phyloP scores from a whole-genome alignment of 2,329 filamentous ascomycete genomes.

The Lachnellula suecica region DNA sequence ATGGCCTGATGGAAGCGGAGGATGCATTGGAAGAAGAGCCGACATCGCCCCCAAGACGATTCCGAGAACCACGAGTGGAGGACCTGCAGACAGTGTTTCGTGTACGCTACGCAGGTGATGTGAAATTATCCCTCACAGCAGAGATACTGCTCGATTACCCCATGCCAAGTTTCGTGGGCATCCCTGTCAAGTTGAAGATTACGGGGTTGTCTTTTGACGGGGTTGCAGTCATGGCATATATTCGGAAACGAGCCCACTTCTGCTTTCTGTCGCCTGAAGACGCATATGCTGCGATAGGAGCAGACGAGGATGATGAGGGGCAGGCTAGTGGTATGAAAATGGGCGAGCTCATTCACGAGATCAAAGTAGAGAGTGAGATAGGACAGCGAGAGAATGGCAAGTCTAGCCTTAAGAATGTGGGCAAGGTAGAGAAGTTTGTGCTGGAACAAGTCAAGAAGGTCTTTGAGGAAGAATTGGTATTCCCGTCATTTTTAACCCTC shows the following conservation, averaged over 20 bases:
- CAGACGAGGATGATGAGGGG: constrained; percentile 21
- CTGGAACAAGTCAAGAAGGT: constrained; percentile 94
- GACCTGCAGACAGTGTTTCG: constrained; percentile 93
- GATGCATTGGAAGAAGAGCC: constrained; percentile 29
- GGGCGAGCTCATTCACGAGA: constrained; percentile 84
- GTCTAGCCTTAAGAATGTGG: constrained; percentile 96
- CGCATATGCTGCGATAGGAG: constrained; percentile 66
- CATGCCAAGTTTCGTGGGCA: constrained; percentile 96
- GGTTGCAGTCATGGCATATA: constrained; percentile 87
- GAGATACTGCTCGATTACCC: constrained; percentile 97
- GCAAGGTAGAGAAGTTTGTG: constrained; percentile 97
- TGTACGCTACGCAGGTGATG: constrained; percentile 83
- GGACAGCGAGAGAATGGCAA: constrained; percentile 87
- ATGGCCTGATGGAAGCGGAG: constrained; percentile 40
- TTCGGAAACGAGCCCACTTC: constrained; percentile 85
- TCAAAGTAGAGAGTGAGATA: constrained; percentile 96
- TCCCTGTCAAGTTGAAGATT: constrained; percentile 91
- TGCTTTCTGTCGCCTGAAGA: constrained; percentile 94
- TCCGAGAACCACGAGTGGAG: constrained; percentile 74
- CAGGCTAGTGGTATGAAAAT: constrained; percentile 43
- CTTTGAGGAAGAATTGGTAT: constrained; percentile 98
- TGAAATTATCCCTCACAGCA: constrained; percentile 85
- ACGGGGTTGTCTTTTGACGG: constrained; percentile 95
- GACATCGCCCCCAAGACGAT: constrained; percentile 46
- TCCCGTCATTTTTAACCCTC: constrained; percentile 98